These are phyloP conservation scores for Fonsecaea nubica DNA, from an alignment of 2,329 filamentous ascomycete genomes.

Conservation along the genomic window DNA sequence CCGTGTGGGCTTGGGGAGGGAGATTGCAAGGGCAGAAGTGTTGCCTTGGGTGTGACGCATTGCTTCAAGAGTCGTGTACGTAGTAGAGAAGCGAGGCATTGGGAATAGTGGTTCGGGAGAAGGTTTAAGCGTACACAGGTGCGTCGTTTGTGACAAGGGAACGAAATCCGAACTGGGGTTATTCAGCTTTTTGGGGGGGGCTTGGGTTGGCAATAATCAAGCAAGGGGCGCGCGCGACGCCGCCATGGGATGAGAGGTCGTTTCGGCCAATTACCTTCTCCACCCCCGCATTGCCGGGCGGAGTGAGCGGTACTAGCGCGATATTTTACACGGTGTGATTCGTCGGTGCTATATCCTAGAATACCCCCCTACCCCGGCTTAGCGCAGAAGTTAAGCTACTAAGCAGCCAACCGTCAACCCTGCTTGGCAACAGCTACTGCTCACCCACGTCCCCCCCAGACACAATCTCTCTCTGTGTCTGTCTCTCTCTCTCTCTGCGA, in stretches of 20 bases:
- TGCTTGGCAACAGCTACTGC: slow-evolving; percentile 4
- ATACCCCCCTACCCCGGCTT: not conserved
- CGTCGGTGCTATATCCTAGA: not conserved
- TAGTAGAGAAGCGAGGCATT: not conserved
- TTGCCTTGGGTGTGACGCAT: slow-evolving; percentile 1
- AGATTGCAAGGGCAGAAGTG: not conserved
- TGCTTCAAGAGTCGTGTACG: not conserved
- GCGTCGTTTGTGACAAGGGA: not conserved
- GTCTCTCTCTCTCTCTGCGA: too few species aligned
- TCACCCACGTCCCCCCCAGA: not conserved
- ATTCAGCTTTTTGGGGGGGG: not conserved
- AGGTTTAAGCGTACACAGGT: slow-evolving; percentile 26
- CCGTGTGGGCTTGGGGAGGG: not conserved
- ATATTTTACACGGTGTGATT: slow-evolving; percentile 4
- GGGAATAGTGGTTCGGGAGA: slow-evolving; percentile 19
- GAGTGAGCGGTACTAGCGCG: not conserved
- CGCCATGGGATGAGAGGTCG: not conserved
- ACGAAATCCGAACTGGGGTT: not conserved
- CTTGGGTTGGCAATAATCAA: not conserved
- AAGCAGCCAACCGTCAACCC: slow-evolving; percentile 13
- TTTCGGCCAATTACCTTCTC: slow-evolving; percentile 10
- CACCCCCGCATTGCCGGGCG: slow-evolving; percentile 22
- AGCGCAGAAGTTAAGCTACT: not conserved
- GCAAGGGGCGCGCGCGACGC: not conserved
- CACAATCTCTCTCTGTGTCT: not conserved